Base-by-base conservation (phyloP, 2,329 filamentous ascomycete genomes). In the Cytospora schulzeri region DNA sequence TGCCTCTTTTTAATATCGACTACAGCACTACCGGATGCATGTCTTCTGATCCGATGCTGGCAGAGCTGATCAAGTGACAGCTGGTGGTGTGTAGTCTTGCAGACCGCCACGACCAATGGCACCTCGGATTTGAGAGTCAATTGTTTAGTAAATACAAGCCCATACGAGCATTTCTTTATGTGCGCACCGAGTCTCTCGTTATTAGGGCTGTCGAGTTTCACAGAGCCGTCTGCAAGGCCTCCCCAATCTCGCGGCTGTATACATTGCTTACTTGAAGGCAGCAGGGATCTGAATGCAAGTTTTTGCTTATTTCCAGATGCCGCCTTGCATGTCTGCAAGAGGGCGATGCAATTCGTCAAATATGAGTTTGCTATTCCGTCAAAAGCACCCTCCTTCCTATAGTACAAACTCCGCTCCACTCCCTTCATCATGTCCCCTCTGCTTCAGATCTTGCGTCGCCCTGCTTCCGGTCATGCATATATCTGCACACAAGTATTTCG, bases 261-360 rank as follows among this genome's bases (percentile, higher is more conserved):
- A 9, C 57, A 33, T 31, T 28, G n/a, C n/a, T 24, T 33, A 12
- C 26, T 29, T 50, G 38, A 29, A 51, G 28, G 35, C 31, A 24
- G 29, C 31, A 29, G 8, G 29, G 45, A n/a, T 14, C 51, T 3
- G 24, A 1, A 48, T 48, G 45, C 45, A 48, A 29, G 11, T 33
- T 41, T 51, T 48, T 62, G 58, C 63, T 62, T 57, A 22, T 57
- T n/a, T 52, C 45, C 28, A 45, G 24, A 22, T 61, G 58, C 63
- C 55, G 56, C 38, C 57, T 64, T 59, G 57, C 62, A 59, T 62
- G 59, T 65, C 57, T 59, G 45, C 57, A 65, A 65, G 58, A 31
- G 52, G 33, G 17, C 29, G 26, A 54, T 22, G 63, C 58, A 57
- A 51, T 38, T 57, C 58, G 55, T 65, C 63, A 62, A 41, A 24